Percentiles rank a stretch among this genome's conserved stretches.
These are phyloP conservation scores for Clavulina sp. DNA, from an alignment of 768 basidiomycete species.

Conservation along the genomic window DNA sequence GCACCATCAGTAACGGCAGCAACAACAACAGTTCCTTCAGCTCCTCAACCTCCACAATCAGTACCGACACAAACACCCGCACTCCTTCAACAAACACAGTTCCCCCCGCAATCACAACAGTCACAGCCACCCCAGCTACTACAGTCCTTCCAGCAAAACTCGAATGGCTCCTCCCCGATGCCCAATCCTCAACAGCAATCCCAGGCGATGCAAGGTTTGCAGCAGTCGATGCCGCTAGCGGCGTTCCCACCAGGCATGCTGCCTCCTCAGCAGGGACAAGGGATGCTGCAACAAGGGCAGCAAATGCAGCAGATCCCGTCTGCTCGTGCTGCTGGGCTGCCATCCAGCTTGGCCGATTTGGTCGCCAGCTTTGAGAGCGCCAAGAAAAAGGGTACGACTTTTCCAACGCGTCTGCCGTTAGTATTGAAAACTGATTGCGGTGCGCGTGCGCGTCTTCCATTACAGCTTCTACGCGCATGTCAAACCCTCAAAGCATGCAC, in stretches of 20 bases:
- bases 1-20: neutral
- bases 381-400: constrained; percentile 71
- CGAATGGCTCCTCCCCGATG: too few relatives aligned
- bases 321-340: constrained; percentile 20
- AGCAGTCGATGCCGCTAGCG: too few relatives aligned
- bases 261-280: neutral
- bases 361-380: constrained; percentile 90
- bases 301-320: constrained; percentile 7
- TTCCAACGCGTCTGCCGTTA: neutral
- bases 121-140: too few relatives aligned
- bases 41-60: neutral
- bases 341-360: constrained; percentile 76
- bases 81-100: too few relatives aligned
- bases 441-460: neutral
- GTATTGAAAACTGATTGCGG: neutral
- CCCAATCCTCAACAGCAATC: too few relatives aligned
- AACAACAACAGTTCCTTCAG: constrained; percentile 1
- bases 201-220: too few relatives aligned
- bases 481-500: constrained; percentile 78
- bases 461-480: constrained; percentile 60
- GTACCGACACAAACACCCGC: neutral
- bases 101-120: too few relatives aligned
- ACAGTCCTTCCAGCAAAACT: too few relatives aligned
- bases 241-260: too few relatives aligned
- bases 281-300: constrained; percentile 25